phyloP scores from a whole-genome alignment of 257 asterid genomes.

The Solanum lycopersicoides region DNA sequence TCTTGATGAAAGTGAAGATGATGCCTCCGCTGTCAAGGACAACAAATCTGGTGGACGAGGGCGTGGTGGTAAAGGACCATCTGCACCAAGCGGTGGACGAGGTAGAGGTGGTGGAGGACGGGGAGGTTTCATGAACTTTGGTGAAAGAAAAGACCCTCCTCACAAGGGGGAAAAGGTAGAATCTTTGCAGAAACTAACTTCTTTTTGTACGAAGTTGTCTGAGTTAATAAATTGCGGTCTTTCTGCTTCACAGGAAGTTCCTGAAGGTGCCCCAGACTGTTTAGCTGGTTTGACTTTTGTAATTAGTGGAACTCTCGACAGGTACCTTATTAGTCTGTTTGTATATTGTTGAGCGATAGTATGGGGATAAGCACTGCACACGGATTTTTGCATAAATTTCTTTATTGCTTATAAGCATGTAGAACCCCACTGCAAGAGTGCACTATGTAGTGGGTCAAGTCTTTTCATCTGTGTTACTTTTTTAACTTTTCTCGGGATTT shows the following conservation, averaged over 20 bases:
- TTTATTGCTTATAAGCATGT: neutral
- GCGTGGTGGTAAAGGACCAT: constrained; percentile 76
- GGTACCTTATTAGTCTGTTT: constrained; percentile 33
- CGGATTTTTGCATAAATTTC: neutral
- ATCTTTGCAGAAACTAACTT: neutral
- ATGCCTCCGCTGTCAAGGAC: constrained; percentile 45
- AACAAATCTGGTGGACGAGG: constrained; percentile 77
- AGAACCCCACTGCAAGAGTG: neutral
- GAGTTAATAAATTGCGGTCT: neutral
- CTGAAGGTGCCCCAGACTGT: constrained; percentile 87
- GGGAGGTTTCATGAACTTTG: constrained; percentile 93
- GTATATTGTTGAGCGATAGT: neutral
- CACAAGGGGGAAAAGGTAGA: constrained; percentile 97
- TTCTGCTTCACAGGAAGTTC: constrained; percentile 66
- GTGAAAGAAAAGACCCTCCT: constrained; percentile 99
- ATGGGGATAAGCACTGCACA: neutral
- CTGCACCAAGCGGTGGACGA: constrained; percentile 58
- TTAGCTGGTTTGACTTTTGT: constrained; percentile 91
- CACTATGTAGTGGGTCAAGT: neutral
- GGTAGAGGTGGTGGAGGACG: constrained; percentile 98
- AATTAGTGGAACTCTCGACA: constrained; percentile 97
- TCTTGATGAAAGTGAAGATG: constrained; percentile 51
- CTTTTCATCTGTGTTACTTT: neutral
- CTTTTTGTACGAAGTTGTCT: neutral
- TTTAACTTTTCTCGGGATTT: neutral